A percentile compares a stretch with the other conserved stretches of the same genome.
phyloP scores from a whole-genome alignment of 192 early-diverging fungal genomes.

The Fimicolochytrium jonesii region DNA sequence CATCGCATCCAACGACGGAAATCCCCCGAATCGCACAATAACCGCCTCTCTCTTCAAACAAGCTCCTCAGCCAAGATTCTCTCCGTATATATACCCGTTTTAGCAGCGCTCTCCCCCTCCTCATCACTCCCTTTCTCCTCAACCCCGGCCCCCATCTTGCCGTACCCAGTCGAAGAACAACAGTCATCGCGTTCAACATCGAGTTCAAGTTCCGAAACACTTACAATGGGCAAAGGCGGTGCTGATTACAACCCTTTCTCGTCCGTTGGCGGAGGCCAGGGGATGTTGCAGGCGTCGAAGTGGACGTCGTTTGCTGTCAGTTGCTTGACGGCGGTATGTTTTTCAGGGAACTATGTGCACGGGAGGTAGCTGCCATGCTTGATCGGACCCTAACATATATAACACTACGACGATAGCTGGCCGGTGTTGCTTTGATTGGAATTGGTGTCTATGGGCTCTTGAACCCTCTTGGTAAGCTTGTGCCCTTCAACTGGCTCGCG shows the following conservation, averaged over 20 bases:
- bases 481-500: too few species aligned
- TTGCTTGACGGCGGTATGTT: conserved; percentile 13
- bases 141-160: too few species aligned
- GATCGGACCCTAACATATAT: not conserved
- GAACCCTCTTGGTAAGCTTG: conserved; percentile 25
- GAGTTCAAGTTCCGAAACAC: too few species aligned
- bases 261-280: not conserved
- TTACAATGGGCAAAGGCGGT: conserved; percentile 6
- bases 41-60: too few species aligned
- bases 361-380: not conserved
- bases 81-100: too few species aligned
- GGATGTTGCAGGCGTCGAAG: conserved; percentile 12
- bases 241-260: not conserved
- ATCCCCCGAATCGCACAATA: too few species aligned
- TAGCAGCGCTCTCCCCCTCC: too few species aligned
- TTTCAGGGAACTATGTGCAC: not conserved
- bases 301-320: conserved; percentile 13
- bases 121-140: too few species aligned
- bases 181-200: too few species aligned
- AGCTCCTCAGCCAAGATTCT: too few species aligned
- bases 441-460: conserved; percentile 35
- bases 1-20: too few species aligned
- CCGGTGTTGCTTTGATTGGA: conserved; percentile 28
- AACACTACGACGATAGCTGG: conserved; percentile 10
- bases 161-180: too few species aligned